phyloP scores from a whole-genome alignment of 805 yeast species.

The Vanderwaltozyma yarrowii region DNA sequence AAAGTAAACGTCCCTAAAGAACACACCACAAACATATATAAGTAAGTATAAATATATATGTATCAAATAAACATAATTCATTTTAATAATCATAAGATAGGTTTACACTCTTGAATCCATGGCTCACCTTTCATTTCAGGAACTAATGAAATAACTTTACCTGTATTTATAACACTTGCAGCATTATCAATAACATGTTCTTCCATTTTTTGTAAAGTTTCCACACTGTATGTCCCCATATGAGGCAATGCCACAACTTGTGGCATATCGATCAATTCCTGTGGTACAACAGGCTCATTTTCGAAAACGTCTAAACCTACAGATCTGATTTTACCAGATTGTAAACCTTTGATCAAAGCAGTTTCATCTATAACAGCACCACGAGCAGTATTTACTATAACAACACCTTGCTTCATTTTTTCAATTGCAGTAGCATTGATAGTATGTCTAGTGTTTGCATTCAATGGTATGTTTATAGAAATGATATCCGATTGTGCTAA shows the following conservation, averaged over 20 bases:
- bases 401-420: slow-evolving; percentile 71
- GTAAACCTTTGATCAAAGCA: slow-evolving; percentile 45
- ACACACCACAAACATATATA: too few species aligned
- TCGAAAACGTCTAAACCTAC: slow-evolving; percentile 74
- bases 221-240: slow-evolving; percentile 73
- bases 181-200: slow-evolving; percentile 65
- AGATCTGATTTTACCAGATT: slow-evolving; percentile 53
- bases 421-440: slow-evolving; percentile 49
- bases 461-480: slow-evolving; percentile 70
- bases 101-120: slow-evolving; percentile 15
- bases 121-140: slow-evolving; percentile 52
- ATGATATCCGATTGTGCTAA: slow-evolving; percentile 55
- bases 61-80: too few species aligned
- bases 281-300: slow-evolving; percentile 59
- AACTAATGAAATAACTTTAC: slow-evolving; percentile 65
- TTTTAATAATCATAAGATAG: not conserved
- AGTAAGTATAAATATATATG: too few species aligned
- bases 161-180: slow-evolving; percentile 44
- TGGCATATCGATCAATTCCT: slow-evolving; percentile 50
- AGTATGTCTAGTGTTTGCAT: slow-evolving; percentile 57
- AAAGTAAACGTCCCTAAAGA: too few species aligned
- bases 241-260: slow-evolving; percentile 78
- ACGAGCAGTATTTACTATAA: slow-evolving; percentile 73
- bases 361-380: slow-evolving; percentile 72
- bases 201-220: slow-evolving; percentile 76